phyloP scores from a whole-genome alignment of 106 monocot species.

The Agapanthus africanus region DNA sequence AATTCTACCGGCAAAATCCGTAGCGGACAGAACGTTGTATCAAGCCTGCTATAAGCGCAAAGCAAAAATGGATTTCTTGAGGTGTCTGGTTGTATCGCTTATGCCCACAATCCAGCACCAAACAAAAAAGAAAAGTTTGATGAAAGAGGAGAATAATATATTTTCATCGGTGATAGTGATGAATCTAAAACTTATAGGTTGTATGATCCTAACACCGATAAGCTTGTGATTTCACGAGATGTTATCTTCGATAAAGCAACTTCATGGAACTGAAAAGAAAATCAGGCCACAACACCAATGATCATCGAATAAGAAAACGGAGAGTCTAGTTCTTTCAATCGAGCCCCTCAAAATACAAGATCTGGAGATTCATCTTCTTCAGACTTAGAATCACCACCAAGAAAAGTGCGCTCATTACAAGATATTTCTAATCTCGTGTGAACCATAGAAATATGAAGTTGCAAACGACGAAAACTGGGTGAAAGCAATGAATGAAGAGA shows the following conservation, averaged over 20 bases:
- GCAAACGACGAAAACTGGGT: background rate
- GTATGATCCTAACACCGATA: background rate
- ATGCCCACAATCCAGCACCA: background rate
- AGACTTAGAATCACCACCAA: background rate
- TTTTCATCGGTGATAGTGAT: slow-evolving; percentile 8
- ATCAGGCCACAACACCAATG: background rate
- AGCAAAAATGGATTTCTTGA: too few relatives aligned
- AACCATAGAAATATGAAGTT: background rate
- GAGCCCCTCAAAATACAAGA: background rate
- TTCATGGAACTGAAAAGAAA: background rate
- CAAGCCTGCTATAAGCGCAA: too few relatives aligned
- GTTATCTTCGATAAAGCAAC: slow-evolving; percentile 2
- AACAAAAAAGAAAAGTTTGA: background rate
- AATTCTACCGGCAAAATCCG: too few relatives aligned
- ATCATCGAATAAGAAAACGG: background rate
- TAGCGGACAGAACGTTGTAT: too few relatives aligned
- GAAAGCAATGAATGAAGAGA: background rate
- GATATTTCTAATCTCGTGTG: slow-evolving; percentile 1
- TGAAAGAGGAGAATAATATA: background rate
- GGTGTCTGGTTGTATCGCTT: slow-evolving; percentile 1
- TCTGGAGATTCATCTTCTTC: background rate
- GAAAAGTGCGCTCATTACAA: background rate
- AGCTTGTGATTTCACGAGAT: background rate
- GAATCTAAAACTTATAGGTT: slow-evolving; percentile 1
- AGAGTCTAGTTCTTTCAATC: too few relatives aligned